Base-by-base conservation (phyloP, 1,139 yeast genomes). In the Geotrichum macrosporum region DNA sequence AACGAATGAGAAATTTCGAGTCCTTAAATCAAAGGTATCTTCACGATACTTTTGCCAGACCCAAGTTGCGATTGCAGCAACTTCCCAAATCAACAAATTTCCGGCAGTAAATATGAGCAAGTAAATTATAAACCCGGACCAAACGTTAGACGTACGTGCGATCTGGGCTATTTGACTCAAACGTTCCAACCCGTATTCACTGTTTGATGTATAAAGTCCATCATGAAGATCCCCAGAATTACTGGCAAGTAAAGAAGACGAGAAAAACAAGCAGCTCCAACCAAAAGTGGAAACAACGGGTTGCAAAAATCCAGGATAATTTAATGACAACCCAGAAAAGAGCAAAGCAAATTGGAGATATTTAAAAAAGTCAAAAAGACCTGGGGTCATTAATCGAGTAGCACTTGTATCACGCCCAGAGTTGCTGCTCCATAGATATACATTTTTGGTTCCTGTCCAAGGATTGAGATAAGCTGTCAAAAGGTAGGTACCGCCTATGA, bases 221-320 rank as follows among this genome's bases (percentile, higher is more conserved):
- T 60, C 64, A 6, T 19, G 27, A 12, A 60, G 49, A 13, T 48
- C 44, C 12, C 50, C 50, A 18, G 39, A 35, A 18, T 27, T 24
- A n/a, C 41, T 37, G 18, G 41, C 33, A 5, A 45, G 26, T 29
- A 45, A 27, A 1, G 47, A 13, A 5, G 53, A 40, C 4, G 38
- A 15, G 47, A 66, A 66, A 41, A 64, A 53, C 31, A 67, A 55
- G 20, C 62, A 51, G 10, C 66, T 57, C 77, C 77, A 73, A 18
- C 72, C 57, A 10, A 66, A 50, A 1, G 67, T 57, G 2, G 70
- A 55, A 38, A 80, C 63, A 10, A 77, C 62, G 0, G 84, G 84
- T 55, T 77, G 83, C 52, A 73, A 76, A 57, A 76, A 80, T 0
- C 84, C 85, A 0, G 89, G 88, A 55, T 77, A 82, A 29, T 70